phyloP scores from a whole-genome alignment of 768 basidiomycete genomes.

The Neoboletus subvelutipes region DNA sequence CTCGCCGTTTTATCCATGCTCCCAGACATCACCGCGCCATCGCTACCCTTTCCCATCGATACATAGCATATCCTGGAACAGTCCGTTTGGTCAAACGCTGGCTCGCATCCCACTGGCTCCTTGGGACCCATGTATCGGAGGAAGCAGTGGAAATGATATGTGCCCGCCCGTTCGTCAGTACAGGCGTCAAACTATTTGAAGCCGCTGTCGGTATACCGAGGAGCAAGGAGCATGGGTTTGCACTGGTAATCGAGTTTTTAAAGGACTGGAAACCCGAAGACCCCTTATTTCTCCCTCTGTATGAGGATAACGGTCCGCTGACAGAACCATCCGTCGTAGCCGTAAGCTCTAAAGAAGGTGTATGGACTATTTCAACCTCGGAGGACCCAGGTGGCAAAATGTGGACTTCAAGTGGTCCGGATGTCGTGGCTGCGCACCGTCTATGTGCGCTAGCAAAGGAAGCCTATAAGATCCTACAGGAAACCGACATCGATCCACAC shows the following conservation, averaged over 20 bases:
- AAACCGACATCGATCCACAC: slow-evolving; percentile 47
- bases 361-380: slow-evolving; percentile 81
- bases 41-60: slow-evolving; percentile 74
- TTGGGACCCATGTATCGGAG: slow-evolving; percentile 66
- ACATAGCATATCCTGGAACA: slow-evolving; percentile 77
- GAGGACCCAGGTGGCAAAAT: slow-evolving; percentile 68
- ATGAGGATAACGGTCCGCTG: slow-evolving; percentile 31
- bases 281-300: slow-evolving; percentile 73
- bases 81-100: slow-evolving; percentile 90
- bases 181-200: slow-evolving; percentile 31
- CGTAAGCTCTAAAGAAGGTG: slow-evolving; percentile 40
- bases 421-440: slow-evolving; percentile 70
- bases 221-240: slow-evolving; percentile 81
- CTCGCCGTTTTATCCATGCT: too few species aligned
- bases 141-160: slow-evolving; percentile 87
- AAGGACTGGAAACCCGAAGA: slow-evolving; percentile 84
- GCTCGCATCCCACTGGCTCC: slow-evolving; percentile 88
- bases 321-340: slow-evolving; percentile 25
- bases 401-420: slow-evolving; percentile 73
- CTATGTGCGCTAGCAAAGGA: slow-evolving; percentile 73
- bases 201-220: slow-evolving; percentile 53
- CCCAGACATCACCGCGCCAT: slow-evolving; percentile 87
- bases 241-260: slow-evolving; percentile 67
- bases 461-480: slow-evolving; percentile 59
- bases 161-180: slow-evolving; percentile 72